phyloP scores from a whole-genome alignment of 1,139 yeast genomes.

The Sugiyamaella castrensis region DNA sequence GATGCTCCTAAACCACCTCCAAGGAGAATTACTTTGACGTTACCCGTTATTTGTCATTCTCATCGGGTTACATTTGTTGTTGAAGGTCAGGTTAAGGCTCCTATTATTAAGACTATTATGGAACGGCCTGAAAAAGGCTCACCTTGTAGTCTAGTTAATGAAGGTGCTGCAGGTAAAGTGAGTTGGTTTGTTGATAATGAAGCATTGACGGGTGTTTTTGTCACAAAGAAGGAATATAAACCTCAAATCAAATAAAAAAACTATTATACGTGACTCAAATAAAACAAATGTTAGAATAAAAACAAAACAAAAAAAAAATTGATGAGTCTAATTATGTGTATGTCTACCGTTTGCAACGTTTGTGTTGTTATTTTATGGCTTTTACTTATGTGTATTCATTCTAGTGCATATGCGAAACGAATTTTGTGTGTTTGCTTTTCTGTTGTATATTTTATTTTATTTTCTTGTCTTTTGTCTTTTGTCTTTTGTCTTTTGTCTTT shows the following conservation, averaged over 20 bases:
- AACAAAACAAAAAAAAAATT: too few relatives aligned
- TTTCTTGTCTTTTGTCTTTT: background rate
- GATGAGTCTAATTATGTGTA: too few relatives aligned
- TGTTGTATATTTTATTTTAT: background rate
- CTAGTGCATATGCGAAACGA: slow-evolving; percentile 10
- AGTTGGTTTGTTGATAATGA: slow-evolving; percentile 98
- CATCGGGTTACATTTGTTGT: slow-evolving; percentile 91
- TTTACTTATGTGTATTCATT: background rate
- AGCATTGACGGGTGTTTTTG: slow-evolving; percentile 79
- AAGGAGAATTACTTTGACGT: slow-evolving; percentile 83
- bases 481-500: background rate
- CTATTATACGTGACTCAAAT: too few relatives aligned
- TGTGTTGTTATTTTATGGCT: too few relatives aligned
- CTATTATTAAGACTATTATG: slow-evolving; percentile 87
- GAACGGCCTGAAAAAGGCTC: slow-evolving; percentile 96
- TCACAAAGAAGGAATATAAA: slow-evolving; percentile 74
- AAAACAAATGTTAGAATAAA: too few relatives aligned
- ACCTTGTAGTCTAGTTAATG: slow-evolving; percentile 92
- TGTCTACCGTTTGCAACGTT: too few relatives aligned
- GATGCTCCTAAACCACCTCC: slow-evolving; percentile 91
- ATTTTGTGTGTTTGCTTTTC: slow-evolving; percentile 1
- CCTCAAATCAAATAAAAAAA: slow-evolving; percentile 20
- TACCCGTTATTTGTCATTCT: slow-evolving; percentile 94
- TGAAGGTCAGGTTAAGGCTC: slow-evolving; percentile 94
- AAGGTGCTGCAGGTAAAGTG: slow-evolving; percentile 93